Evolutionary conservation across 2,329 filamentous ascomycete genomes (phyloP).

Genomic region (Neurospora crassa): DNA sequence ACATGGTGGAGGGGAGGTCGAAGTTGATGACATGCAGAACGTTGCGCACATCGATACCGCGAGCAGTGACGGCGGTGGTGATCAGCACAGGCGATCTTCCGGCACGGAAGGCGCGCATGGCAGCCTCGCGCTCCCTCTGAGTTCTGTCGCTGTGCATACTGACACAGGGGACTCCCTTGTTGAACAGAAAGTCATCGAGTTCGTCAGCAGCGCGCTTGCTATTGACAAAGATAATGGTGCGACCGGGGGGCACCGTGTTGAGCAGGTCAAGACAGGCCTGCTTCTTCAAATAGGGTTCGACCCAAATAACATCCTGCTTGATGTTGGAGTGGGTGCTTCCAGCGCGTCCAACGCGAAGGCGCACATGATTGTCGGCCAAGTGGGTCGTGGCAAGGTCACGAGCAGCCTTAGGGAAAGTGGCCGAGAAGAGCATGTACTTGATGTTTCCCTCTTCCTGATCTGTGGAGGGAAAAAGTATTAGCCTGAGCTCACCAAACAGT

Average conservation of each 20-base stretch:
- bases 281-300: constrained; percentile 58
- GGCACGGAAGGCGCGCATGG: constrained; percentile 73
- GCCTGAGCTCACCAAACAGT: constrained; percentile 1
- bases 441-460: constrained; percentile 62
- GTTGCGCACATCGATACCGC: constrained; percentile 80
- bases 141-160: constrained; percentile 84
- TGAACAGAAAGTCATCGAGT: constrained; percentile 81
- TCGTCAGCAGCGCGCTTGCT: constrained; percentile 68
- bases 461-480: constrained; percentile 31
- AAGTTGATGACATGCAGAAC: constrained; percentile 92
- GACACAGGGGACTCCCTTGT: constrained; percentile 67
- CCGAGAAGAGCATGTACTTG: constrained; percentile 79
- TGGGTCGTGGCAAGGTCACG: constrained; percentile 70
- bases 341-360: constrained; percentile 77
- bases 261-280: constrained; percentile 64
- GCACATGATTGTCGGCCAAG: constrained; percentile 63
- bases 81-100: constrained; percentile 72
- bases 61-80: constrained; percentile 76
- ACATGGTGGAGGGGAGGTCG: constrained; percentile 62
- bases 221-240: constrained; percentile 89
- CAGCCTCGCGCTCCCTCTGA: constrained; percentile 85
- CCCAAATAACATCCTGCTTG: constrained; percentile 62
- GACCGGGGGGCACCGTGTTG: constrained; percentile 56
- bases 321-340: constrained; percentile 80
- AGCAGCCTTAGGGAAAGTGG: constrained; percentile 77